Evolutionary conservation across 1,284 basidiomycete genomes (phyloP).

Genomic region (Entoloma clypeatum): DNA sequence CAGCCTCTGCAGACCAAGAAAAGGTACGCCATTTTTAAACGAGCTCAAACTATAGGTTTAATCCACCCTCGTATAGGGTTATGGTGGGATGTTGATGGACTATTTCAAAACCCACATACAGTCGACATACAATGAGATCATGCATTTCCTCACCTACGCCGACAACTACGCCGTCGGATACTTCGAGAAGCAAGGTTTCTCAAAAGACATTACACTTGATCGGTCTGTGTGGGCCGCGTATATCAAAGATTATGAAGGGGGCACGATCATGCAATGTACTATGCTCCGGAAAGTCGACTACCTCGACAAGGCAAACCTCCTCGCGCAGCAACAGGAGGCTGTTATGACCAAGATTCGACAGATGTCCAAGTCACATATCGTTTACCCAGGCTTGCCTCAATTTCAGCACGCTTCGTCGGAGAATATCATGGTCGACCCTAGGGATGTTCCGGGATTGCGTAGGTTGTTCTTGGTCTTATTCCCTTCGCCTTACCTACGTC

Average conservation of each 20-base stretch:
- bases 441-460: slow-evolving; percentile 84
- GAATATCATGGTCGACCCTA: slow-evolving; percentile 54
- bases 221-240: slow-evolving; percentile 96
- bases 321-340: slow-evolving; percentile 85
- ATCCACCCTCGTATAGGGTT: slow-evolving; percentile 63
- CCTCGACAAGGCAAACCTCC: slow-evolving; percentile 75
- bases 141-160: slow-evolving; percentile 96
- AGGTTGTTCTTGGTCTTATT: slow-evolving; percentile 27
- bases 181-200: slow-evolving; percentile 99
- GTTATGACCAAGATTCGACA: slow-evolving; percentile 87
- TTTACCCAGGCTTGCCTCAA: slow-evolving; percentile 79
- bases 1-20: slow-evolving; percentile 94
- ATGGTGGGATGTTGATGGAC: slow-evolving; percentile 99
- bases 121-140: slow-evolving; percentile 76
- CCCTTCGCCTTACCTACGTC: slow-evolving; percentile 5
- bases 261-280: slow-evolving; percentile 99
- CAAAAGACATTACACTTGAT: slow-evolving; percentile 92
- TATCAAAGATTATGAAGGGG: slow-evolving; percentile 99
- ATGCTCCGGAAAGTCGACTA: slow-evolving; percentile 93
- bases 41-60: neutral
- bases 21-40: slow-evolving; percentile 61
- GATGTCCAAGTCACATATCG: slow-evolving; percentile 83
- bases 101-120: slow-evolving; percentile 95
- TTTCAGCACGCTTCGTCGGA: slow-evolving; percentile 61
- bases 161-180: slow-evolving; percentile 99